Evolutionary conservation across 2,329 filamentous ascomycete genomes (phyloP).

Genomic region (Pseudogymnoascus sp.): DNA sequence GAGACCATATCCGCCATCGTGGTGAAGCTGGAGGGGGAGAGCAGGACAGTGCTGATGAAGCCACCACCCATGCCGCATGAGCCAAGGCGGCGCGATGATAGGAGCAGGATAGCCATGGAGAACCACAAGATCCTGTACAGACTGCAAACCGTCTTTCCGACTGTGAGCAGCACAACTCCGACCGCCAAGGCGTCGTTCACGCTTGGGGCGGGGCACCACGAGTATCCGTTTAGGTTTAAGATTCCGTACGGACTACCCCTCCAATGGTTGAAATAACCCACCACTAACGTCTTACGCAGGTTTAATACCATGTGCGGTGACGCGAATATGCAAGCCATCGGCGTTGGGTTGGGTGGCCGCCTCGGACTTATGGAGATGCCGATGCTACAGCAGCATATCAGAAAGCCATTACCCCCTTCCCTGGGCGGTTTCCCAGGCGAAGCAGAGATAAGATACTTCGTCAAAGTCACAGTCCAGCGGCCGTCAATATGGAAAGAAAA

Average conservation of each 20-base stretch:
- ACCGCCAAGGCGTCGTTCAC: constrained; percentile 40
- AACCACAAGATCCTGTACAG: constrained; percentile 71
- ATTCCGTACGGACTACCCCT: constrained; percentile 37
- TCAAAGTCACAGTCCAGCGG: constrained; percentile 92
- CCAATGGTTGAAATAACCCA: constrained; percentile 15
- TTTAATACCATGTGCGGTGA: constrained; percentile 61
- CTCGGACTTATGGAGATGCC: constrained; percentile 57
- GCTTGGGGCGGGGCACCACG: constrained; percentile 61
- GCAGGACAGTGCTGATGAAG: constrained; percentile 48
- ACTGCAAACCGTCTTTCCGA: constrained; percentile 64
- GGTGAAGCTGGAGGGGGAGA: constrained; percentile 79
- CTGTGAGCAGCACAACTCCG: constrained; percentile 27
- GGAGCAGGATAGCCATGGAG: constrained; percentile 40
- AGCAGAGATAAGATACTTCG: constrained; percentile 86
- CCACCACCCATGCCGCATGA: constrained; percentile 15
- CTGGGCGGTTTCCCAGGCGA: constrained; percentile 78
- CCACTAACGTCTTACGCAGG: neutral
- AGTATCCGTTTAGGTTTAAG: constrained; percentile 74
- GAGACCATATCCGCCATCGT: constrained; percentile 67
- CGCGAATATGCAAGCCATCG: constrained; percentile 45
- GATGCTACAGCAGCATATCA: constrained; percentile 63
- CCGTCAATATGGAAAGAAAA: constrained; percentile 88
- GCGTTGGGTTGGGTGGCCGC: constrained; percentile 48
- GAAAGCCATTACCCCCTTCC: constrained; percentile 80
- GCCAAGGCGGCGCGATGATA: constrained; percentile 17